Percentiles rank a stretch among this genome's conserved stretches.
These are phyloP conservation scores for Cladorrhinum sp. DNA, from an alignment of 2,329 filamentous ascomycete genomes.

Conservation along the genomic window DNA sequence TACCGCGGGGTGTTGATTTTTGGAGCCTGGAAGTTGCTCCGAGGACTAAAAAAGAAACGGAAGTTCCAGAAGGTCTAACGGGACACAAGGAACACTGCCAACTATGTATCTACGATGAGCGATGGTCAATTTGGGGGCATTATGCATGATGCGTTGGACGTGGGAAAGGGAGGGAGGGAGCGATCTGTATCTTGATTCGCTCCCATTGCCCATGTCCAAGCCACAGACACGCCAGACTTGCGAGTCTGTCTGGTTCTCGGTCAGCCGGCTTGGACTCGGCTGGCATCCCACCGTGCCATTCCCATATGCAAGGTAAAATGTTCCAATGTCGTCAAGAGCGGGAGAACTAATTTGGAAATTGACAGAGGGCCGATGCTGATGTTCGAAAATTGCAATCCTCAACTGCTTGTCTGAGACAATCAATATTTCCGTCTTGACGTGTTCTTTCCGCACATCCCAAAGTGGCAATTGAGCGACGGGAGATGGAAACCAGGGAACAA, in stretches of 20 bases:
- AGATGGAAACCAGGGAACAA: not conserved
- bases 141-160: slow-evolving; percentile 41
- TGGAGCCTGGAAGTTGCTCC: not conserved
- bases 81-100: slow-evolving; percentile 1
- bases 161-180: not conserved
- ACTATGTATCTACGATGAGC: slow-evolving; percentile 1
- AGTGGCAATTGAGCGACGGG: not conserved
- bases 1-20: not conserved
- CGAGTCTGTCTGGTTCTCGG: slow-evolving; percentile 1
- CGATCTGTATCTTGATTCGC: slow-evolving; percentile 5
- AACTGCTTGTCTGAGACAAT: not conserved
- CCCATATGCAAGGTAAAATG: not conserved
- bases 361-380: not conserved
- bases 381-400: not conserved
- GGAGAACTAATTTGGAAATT: slow-evolving; percentile 1
- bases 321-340: slow-evolving; percentile 4
- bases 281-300: slow-evolving; percentile 1
- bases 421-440: not conserved
- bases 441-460: too few relatives aligned
- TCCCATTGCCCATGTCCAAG: not conserved
- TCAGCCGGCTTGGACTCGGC: not conserved
- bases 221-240: not conserved
- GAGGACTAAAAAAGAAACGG: not conserved
- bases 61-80: not conserved
- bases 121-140: slow-evolving; percentile 13